Conservation (phyloP, 306 rosid genomes). For the Adenanthera pavonina region DNA sequence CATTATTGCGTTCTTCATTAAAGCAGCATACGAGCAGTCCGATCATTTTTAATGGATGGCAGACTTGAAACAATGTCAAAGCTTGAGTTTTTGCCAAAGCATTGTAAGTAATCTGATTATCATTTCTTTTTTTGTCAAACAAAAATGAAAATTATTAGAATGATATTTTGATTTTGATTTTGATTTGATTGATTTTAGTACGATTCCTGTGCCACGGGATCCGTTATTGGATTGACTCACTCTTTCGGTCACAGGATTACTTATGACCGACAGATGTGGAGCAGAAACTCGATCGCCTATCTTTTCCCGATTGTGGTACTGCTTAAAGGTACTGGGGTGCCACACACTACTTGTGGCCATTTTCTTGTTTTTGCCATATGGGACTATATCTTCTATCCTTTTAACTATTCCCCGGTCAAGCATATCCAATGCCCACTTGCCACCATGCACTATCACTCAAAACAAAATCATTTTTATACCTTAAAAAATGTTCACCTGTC, state of each 20-base stretch:
- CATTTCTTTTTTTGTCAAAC: background rate
- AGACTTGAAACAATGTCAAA: constrained; percentile 19
- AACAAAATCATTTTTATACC: background rate
- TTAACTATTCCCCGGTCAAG: constrained; percentile 36
- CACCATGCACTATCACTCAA: background rate
- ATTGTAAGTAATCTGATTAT: background rate
- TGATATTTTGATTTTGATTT: background rate
- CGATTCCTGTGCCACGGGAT: background rate
- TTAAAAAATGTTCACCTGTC: constrained; percentile 5
- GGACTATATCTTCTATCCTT: background rate
- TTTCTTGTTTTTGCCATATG: background rate
- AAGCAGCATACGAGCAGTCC: constrained; percentile 4
- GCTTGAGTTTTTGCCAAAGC: background rate
- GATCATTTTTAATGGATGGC: constrained; percentile 27
- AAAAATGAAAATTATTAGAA: background rate
- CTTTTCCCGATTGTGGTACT: constrained; percentile 34
- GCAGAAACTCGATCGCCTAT: constrained; percentile 32
- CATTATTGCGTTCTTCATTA: constrained; percentile 20
- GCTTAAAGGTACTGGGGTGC: constrained; percentile 33
- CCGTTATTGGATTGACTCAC: background rate
- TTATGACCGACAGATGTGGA: constrained; percentile 44
- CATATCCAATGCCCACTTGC: constrained; percentile 25
- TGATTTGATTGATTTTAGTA: background rate
- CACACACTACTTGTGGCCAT: constrained; percentile 31
- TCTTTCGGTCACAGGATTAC: background rate